Conservation (phyloP, 169 alveolate genomes). For the Cryptosporidium viatorum region DNA sequence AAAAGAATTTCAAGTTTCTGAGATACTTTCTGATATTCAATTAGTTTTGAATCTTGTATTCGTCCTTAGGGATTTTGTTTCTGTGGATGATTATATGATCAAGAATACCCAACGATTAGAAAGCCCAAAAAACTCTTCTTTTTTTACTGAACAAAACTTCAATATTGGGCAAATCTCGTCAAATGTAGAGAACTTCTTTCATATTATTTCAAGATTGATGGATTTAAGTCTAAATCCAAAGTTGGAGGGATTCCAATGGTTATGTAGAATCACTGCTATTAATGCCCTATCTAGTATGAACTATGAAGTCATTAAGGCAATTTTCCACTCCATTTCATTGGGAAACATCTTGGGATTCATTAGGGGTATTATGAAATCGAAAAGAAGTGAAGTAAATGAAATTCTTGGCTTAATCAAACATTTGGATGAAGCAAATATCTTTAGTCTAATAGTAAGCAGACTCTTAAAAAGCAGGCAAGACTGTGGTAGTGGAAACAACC, state of each 20-base stretch:
- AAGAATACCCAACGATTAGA: background rate
- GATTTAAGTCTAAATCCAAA: background rate
- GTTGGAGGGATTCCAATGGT: slow-evolving; percentile 24
- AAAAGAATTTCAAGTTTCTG: background rate
- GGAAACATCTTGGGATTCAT: slow-evolving; percentile 6
- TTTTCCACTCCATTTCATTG: slow-evolving; percentile 13
- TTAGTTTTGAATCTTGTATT: slow-evolving; percentile 11
- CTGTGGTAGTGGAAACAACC: background rate
- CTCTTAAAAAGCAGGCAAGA: slow-evolving; percentile 1
- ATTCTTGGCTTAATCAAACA: slow-evolving; percentile 5
- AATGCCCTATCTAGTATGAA: slow-evolving; percentile 16
- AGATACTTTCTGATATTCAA: background rate
- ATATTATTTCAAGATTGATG: slow-evolving; percentile 1
- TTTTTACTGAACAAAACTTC: background rate
- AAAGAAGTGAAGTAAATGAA: slow-evolving; percentile 14
- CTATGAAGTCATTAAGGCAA: background rate
- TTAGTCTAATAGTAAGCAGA: slow-evolving; percentile 35
- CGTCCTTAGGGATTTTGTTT: background rate
- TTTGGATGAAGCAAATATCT: slow-evolving; percentile 9
- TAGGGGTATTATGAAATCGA: background rate
- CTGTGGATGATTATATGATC: background rate
- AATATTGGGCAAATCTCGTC: background rate
- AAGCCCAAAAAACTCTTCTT: background rate
- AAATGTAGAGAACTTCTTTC: background rate
- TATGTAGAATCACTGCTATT: slow-evolving; percentile 22